Conservation (phyloP, 2,329 filamentous ascomycete species). For the Fusarium foetens region DNA sequence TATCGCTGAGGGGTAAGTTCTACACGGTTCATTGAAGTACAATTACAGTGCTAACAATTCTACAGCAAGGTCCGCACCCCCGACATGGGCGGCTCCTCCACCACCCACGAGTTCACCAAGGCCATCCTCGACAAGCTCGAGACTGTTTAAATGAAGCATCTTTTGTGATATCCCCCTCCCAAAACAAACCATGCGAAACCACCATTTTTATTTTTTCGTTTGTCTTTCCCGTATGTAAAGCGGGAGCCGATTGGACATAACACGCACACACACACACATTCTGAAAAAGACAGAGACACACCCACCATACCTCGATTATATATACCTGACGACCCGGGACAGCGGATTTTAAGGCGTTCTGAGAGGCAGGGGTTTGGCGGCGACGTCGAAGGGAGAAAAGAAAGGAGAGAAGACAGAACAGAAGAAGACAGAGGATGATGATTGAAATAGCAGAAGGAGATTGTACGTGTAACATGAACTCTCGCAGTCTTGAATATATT, state of each 20-base stretch:
- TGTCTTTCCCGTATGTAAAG: conserved; percentile 8
- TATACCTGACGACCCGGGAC: conserved; percentile 32
- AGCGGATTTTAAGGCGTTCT: conserved; percentile 36
- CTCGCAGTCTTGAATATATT: conserved; percentile 42
- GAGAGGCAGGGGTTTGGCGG: conserved; percentile 19
- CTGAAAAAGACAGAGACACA: background rate
- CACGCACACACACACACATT: background rate
- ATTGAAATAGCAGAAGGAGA: conserved; percentile 28
- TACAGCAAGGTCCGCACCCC: conserved; percentile 84
- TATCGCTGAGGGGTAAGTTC: conserved; percentile 87
- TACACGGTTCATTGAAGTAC: rapidly evolving
- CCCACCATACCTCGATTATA: conserved; percentile 34
- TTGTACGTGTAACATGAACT: conserved; percentile 45
- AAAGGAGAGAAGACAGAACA: background rate
- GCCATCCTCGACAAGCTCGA: conserved; percentile 98
- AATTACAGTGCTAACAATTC: conserved; percentile 52
- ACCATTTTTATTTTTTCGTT: conserved; percentile 29
- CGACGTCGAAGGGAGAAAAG: conserved; percentile 15
- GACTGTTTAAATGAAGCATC: conserved; percentile 62
- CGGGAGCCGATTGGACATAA: conserved; percentile 17
- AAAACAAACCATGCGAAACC: conserved; percentile 32
- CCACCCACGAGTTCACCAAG: conserved; percentile 94
- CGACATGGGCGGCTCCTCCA: conserved; percentile 93
- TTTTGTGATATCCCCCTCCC: conserved; percentile 40
- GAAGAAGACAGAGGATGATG: conserved; percentile 10